Conservation (phyloP, 1,284 basidiomycete species). For the Wolfiporia cocos region DNA sequence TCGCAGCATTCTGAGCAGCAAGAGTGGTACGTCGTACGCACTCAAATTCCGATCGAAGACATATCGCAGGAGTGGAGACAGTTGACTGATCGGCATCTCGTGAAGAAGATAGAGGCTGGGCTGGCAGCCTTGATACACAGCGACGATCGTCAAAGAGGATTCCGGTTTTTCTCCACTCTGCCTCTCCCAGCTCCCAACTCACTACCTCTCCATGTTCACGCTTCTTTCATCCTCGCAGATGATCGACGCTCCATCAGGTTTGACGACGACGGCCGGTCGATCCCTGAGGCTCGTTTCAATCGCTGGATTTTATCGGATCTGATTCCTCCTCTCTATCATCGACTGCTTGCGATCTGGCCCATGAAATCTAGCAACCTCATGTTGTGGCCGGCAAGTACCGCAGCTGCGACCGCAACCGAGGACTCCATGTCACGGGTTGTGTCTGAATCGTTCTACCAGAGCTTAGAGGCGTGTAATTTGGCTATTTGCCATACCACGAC, state of each 20-base stretch:
- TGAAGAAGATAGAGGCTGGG: slow-evolving; percentile 8
- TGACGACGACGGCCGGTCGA: slow-evolving; percentile 17
- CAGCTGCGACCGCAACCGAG: not conserved
- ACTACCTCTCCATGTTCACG: slow-evolving; percentile 26
- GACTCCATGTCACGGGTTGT: slow-evolving; percentile 15
- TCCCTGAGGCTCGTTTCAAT: slow-evolving; percentile 33
- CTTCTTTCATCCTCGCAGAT: slow-evolving; percentile 26
- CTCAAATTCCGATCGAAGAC: not conserved
- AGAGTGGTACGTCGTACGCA: not conserved
- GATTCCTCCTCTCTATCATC: slow-evolving; percentile 32
- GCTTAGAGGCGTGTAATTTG: not conserved
- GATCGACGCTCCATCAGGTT: slow-evolving; percentile 30
- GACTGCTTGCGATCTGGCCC: slow-evolving; percentile 27
- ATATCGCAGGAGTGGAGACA: not conserved
- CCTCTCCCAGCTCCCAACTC: slow-evolving; percentile 24
- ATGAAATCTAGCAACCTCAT: not conserved
- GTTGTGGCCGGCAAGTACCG: slow-evolving; percentile 12
- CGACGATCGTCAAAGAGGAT: not conserved
- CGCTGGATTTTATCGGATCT: slow-evolving; percentile 32
- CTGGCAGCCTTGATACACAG: slow-evolving; percentile 8
- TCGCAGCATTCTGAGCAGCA: no score
- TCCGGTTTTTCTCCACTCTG: slow-evolving; percentile 22
- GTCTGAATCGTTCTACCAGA: slow-evolving; percentile 23
- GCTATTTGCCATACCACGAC: slow-evolving; percentile 12
- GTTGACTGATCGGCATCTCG: not conserved